Evolutionary conservation across 345 rosid genomes (phyloP), one percentile per base, ranked within the genome.

Genomic region (Gossypium ekmanianum): DNA sequence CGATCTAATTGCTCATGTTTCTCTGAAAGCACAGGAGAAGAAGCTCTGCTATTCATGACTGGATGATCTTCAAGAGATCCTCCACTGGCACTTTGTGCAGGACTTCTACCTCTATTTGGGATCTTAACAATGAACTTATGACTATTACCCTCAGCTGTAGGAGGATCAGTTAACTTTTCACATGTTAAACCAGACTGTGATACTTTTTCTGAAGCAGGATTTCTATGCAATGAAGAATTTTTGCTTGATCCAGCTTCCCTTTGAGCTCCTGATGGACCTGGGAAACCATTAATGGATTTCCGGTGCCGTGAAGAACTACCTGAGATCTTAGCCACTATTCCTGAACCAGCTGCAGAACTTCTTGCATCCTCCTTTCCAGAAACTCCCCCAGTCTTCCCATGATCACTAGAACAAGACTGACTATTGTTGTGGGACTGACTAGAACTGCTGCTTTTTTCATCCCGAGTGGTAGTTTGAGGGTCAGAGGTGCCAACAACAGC

Each of bases 371-470:
- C 97, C 85, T 88, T 90, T 11, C 81, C 83, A 18, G 87, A 82
- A 75, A 79, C 64, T 9, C 84, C 92, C 45, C 83, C 88, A 24
- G 86, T 73, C 81, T 87, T 90, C 29, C 79, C 87, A 83, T 84
- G 92, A 65, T 90, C 95, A 71, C 93, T 83, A 1, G 95, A 88
- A 75, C 83, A 88, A 61, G 92, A 86, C 51, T 86, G 97, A 77
- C 91, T 88, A 67, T 89, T 92, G 83, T 88, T 92, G 71, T 88
- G 92, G 51, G 97, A 92, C 74, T 84, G 94, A 82, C 97, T 89
- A 71, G 97, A 89, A 80, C 95, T 82, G 79, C 92, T 87, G 81
- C 95, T 90, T 81, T 87, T 90, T 73, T 92, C 97, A 47, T 90
- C 97, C 80, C 85, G 88, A 8, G 77, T 76, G n/a, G 78, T 67